A percentile compares a stretch with the other conserved stretches of the same genome.
phyloP scores from a whole-genome alignment of 495 filamentous ascomycete genomes.

The Rhypophila decipiens region DNA sequence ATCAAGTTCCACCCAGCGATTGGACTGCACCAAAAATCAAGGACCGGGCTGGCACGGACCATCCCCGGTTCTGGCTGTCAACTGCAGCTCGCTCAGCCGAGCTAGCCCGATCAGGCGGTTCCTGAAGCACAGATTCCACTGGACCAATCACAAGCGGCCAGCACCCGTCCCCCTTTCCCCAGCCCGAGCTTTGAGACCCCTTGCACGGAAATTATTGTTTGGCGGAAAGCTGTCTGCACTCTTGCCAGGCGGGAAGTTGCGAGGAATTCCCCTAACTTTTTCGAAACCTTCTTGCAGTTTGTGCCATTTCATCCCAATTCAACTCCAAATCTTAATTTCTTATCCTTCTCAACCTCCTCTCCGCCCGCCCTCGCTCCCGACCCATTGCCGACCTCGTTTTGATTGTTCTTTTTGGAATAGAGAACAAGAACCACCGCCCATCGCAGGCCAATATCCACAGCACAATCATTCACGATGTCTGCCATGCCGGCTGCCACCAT shows the following conservation, averaged over 20 bases:
- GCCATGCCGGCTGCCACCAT: constrained; percentile 46
- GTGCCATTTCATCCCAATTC: constrained; percentile 17
- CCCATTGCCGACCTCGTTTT: constrained; percentile 9
- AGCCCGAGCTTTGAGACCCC: constrained; percentile 23
- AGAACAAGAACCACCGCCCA: constrained; percentile 12
- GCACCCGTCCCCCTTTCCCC: constrained; percentile 38
- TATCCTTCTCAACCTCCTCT: constrained; percentile 1
- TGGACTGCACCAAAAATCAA: constrained; percentile 2
- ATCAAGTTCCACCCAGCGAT: no score
- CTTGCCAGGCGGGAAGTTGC: constrained; percentile 29
- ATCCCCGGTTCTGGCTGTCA: constrained; percentile 10
- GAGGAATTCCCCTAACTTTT: constrained; percentile 24
- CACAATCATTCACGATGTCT: constrained; percentile 35
- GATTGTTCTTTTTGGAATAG: constrained; percentile 42
- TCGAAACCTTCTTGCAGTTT: constrained; percentile 10
- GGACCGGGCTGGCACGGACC: constrained; percentile 24
- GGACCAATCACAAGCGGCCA: constrained; percentile 34
- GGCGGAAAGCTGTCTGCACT: constrained; percentile 30
- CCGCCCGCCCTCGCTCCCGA: constrained; percentile 7
- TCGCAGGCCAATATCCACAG: constrained; percentile 13
- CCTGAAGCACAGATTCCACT: constrained; percentile 28
- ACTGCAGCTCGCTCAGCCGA: constrained; percentile 1
- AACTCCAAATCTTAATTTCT: constrained; percentile 10
- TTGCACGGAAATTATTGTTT: constrained; percentile 46
- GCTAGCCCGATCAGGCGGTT: constrained; percentile 19